Evolutionary conservation across 331 rosid genomes (phyloP), one percentile per base, ranked within the genome.

Genomic region (Spiraea crenata): DNA sequence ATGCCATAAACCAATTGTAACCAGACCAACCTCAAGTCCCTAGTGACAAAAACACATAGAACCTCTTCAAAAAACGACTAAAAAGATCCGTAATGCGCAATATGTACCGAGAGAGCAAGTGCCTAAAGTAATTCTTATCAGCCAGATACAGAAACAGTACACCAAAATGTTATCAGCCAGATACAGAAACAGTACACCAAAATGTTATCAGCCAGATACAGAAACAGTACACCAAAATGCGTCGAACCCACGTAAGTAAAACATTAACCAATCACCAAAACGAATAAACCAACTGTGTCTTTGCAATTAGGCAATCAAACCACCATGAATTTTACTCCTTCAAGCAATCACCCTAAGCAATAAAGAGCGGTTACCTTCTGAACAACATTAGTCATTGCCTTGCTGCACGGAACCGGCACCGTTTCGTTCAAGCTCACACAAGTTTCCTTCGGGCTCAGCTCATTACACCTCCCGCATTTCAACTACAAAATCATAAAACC

Each of bases 381-480:
- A 78, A 90, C 70, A 74, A 93, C 95, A 82, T 88, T 81, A 16
- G 97, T 79, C 31, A 81, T 78, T 66, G 81, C 93, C 58, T 85
- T 86, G 74, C 96, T 91, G 47, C 67, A 81, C 3, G 92, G 92
- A 41, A 87, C 86, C 47, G 96, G 79, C 79, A 92, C 80, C 67
- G 85, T 92, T 49, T 89, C 98, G 65, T 76, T 84, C 78, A 88
- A 79, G 44, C 67, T 34, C 57, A 93, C 88, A 57, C 87, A 82
- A n/a, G 90, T 89, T 79, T 93, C 98, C 60, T 72, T 93, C 54
- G 80, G 87, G 86, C 86, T 93, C 65, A 87, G 56, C 78, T 93
- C 98, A 52, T 97, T 96, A 17, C 98, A 93, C 20, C 85, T 82
- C 52, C 86, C 96, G 59, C 98, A 93, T 84, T 87, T 93, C 81